Conservation (phyloP, 1,139 yeast species). For the Waltiozyma solani region DNA sequence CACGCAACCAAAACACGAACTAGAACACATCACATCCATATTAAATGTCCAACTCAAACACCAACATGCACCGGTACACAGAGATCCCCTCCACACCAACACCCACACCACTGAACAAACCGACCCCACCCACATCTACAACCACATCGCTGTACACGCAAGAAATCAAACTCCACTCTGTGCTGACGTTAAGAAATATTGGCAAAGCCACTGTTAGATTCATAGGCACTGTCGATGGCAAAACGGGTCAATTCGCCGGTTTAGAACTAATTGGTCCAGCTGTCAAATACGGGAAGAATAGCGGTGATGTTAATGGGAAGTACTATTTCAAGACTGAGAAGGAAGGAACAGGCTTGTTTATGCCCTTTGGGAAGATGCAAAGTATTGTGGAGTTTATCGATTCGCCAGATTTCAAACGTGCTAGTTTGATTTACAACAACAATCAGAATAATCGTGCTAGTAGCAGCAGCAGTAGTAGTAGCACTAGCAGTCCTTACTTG, state of each 20-base stretch:
- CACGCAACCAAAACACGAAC: no score
- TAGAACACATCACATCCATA: no score
- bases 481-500: not conserved
- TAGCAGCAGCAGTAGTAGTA: no score
- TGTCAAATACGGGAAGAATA: slow-evolving; percentile 60
- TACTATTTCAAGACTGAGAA: slow-evolving; percentile 54
- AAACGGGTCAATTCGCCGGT: slow-evolving; percentile 80
- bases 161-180: slow-evolving; percentile 16
- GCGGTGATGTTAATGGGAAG: slow-evolving; percentile 56
- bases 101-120: slow-evolving; percentile 10
- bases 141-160: no score
- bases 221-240: slow-evolving; percentile 67
- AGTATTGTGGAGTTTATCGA: slow-evolving; percentile 12
- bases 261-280: slow-evolving; percentile 68
- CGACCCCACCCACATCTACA: not conserved
- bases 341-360: slow-evolving; percentile 51
- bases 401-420: slow-evolving; percentile 1
- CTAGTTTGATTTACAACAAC: no score
- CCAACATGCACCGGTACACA: slow-evolving; percentile 18
- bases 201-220: slow-evolving; percentile 55
- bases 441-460: no score
- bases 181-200: slow-evolving; percentile 22
- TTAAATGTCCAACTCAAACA: no score
- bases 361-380: slow-evolving; percentile 32
- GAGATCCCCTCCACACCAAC: slow-evolving; percentile 19